phyloP scores from a whole-genome alignment of 1,139 yeast genomes.

The Yamadazyma jaroonii region DNA sequence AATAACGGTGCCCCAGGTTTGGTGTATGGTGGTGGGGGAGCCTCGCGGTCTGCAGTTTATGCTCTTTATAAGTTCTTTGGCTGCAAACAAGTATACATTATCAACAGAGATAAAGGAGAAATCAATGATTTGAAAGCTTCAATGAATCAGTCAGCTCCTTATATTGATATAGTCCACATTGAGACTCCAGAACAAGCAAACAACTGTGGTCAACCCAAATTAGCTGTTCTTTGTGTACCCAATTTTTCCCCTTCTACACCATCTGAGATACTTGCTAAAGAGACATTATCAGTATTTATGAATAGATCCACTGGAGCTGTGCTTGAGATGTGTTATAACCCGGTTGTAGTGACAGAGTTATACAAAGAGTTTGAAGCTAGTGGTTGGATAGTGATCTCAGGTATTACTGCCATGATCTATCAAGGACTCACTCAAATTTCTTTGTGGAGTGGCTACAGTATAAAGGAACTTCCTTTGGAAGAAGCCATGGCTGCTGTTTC shows the following conservation, averaged over 20 bases:
- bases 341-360: constrained; percentile 20
- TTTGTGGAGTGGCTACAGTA: constrained; percentile 25
- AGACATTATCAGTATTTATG: constrained; percentile 24
- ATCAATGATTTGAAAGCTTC: constrained; percentile 17
- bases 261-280: constrained; percentile 21
- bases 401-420: constrained; percentile 26
- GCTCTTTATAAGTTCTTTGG: constrained; percentile 22
- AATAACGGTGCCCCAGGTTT: constrained; percentile 19
- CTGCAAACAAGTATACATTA: constrained; percentile 22
- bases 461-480: constrained; percentile 31
- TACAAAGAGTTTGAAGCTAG: constrained; percentile 19
- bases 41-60: constrained; percentile 29
- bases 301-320: constrained; percentile 21
- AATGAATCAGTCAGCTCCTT: constrained; percentile 19
- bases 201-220: constrained; percentile 13
- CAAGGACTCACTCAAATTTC: constrained; percentile 28
- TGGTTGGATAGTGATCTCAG: constrained; percentile 26
- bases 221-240: constrained; percentile 27
- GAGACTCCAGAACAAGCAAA: constrained; percentile 20
- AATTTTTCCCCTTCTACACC: constrained; percentile 21
- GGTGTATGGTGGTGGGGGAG: constrained; percentile 35
- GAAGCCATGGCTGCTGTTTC: constrained; percentile 8
- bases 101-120: constrained; percentile 24
- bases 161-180: constrained; percentile 20
- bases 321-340: constrained; percentile 32